Conservation (phyloP, 2,329 filamentous ascomycete genomes). For the Coleophoma crateriformis region DNA sequence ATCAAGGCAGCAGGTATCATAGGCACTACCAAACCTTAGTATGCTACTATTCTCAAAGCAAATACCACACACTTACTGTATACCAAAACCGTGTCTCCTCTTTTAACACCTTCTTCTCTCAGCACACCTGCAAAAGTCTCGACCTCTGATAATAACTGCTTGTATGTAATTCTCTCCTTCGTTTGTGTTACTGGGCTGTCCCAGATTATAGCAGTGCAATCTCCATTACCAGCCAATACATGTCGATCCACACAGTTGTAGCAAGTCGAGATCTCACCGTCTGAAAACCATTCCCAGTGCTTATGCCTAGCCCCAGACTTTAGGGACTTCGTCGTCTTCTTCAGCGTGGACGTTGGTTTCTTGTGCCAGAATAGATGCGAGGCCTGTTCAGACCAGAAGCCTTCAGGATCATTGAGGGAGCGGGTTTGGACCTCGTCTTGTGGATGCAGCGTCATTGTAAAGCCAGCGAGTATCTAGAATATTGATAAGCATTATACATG, state of each 20-base stretch:
- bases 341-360: constrained; percentile 59
- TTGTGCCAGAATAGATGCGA: constrained; percentile 76
- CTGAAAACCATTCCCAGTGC: constrained; percentile 87
- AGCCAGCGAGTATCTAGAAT: too few relatives aligned
- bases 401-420: constrained; percentile 63
- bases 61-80: constrained; percentile 58
- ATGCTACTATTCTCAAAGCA: too few relatives aligned
- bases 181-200: constrained; percentile 77
- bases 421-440: constrained; percentile 27
- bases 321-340: constrained; percentile 56
- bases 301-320: constrained; percentile 57
- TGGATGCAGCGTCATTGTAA: constrained; percentile 21
- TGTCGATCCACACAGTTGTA: constrained; percentile 92
- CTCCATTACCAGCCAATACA: constrained; percentile 72
- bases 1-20: constrained; percentile 91
- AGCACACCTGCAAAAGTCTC: constrained; percentile 77
- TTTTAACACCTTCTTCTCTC: constrained; percentile 73
- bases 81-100: constrained; percentile 81
- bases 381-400: constrained; percentile 74
- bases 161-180: constrained; percentile 71
- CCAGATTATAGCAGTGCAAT: constrained; percentile 72
- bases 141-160: constrained; percentile 70
- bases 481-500: too few relatives aligned
- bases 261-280: constrained; percentile 82
- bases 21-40: constrained; percentile 56